These are phyloP conservation scores for Kuraishia borneana DNA, from an alignment of 805 yeast genomes.

Conservation along the genomic window DNA sequence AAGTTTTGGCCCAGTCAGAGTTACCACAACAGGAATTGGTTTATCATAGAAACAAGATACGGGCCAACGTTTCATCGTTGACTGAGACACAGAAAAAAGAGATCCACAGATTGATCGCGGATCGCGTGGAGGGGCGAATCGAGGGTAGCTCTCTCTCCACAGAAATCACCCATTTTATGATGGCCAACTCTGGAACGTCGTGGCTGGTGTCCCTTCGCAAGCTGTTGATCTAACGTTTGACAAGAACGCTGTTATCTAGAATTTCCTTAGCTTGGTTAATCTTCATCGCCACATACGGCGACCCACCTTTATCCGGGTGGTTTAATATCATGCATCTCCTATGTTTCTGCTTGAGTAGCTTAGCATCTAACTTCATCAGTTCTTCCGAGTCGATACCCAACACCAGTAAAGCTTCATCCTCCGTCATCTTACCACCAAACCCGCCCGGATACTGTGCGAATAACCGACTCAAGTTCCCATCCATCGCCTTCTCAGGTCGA, in stretches of 20 bases:
- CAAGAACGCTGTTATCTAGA: constrained; percentile 50
- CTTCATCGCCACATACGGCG: constrained; percentile 71
- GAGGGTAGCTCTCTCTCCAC: no score
- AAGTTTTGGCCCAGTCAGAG: no score
- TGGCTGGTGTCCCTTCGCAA: constrained; percentile 67
- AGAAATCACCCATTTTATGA: no score
- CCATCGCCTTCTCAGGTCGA: constrained; percentile 6
- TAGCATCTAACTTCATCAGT: constrained; percentile 33
- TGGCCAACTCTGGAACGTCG: constrained; percentile 40
- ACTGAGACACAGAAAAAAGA: no score
- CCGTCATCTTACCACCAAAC: constrained; percentile 53
- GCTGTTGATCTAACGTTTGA: constrained; percentile 22
- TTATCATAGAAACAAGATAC: no score
- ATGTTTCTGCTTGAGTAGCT: constrained; percentile 57
- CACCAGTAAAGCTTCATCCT: constrained; percentile 58
- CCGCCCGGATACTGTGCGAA: constrained; percentile 45
- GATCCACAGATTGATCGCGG: no score
- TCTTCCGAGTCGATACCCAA: constrained; percentile 42
- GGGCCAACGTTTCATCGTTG: no score
- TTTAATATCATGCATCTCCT: constrained; percentile 68
- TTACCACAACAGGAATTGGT: no score
- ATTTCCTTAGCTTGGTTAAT: constrained; percentile 80
- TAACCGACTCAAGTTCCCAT: constrained; percentile 10
- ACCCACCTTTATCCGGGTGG: constrained; percentile 88
- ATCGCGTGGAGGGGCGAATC: no score